These are phyloP conservation scores for Russula griseocarnosa DNA, from an alignment of 768 basidiomycete genomes.

Conservation along the genomic window DNA sequence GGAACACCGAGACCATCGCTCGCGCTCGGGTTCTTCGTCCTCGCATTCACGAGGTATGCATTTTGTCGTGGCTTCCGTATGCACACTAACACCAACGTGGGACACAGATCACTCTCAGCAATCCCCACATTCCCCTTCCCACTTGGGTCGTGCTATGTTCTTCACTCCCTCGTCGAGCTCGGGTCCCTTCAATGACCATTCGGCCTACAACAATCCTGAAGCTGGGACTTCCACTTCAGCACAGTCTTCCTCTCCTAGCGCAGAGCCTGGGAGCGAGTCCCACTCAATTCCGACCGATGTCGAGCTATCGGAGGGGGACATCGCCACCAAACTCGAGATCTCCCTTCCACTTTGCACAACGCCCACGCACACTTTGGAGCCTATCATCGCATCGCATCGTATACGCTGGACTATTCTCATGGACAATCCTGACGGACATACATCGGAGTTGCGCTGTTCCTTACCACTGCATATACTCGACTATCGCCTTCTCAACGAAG, in stretches of 20 bases:
- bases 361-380: constrained; percentile 71
- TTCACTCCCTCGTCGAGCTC: background rate
- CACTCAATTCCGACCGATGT: constrained; percentile 28
- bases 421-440: constrained; percentile 85
- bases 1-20: constrained; percentile 33
- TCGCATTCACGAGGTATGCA: constrained; percentile 20
- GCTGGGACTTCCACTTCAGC: constrained; percentile 17
- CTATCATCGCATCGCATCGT: constrained; percentile 71
- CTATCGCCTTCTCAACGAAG: constrained; percentile 66
- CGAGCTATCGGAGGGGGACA: constrained; percentile 41
- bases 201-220: background rate
- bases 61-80: background rate
- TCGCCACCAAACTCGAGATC: constrained; percentile 58
- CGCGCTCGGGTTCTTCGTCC: constrained; percentile 28
- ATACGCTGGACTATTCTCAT: constrained; percentile 79
- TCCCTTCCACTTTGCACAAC: constrained; percentile 56
- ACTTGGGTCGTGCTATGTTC: background rate
- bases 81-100: background rate
- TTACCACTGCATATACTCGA: constrained; percentile 85
- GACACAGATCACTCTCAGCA: background rate
- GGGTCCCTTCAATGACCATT: background rate
- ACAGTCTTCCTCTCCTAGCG: background rate
- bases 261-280: background rate
- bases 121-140: background rate
- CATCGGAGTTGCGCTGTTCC: constrained; percentile 91